These are phyloP conservation scores for Xylaria sp. DNA, from an alignment of 2,329 filamentous ascomycete genomes.

Conservation along the genomic window DNA sequence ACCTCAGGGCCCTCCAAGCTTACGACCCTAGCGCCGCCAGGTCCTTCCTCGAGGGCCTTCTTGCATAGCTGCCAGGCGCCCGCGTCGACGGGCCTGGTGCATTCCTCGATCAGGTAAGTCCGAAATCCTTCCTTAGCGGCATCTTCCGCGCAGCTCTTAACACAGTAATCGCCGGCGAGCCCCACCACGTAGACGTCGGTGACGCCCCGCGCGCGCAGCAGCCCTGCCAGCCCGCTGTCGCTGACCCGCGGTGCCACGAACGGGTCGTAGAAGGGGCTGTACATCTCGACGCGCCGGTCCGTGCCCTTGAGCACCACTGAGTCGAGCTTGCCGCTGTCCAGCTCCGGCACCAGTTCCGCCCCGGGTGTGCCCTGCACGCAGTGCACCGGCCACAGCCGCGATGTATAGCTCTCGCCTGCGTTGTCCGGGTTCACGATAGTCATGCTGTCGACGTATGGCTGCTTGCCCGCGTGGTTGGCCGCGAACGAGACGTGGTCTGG, in stretches of 20 bases:
- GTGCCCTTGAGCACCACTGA: slow-evolving; percentile 73
- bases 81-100: slow-evolving; percentile 73
- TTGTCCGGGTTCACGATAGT: slow-evolving; percentile 72
- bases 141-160: slow-evolving; percentile 81
- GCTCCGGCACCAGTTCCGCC: slow-evolving; percentile 73
- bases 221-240: slow-evolving; percentile 66
- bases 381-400: slow-evolving; percentile 86
- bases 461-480: slow-evolving; percentile 71
- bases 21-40: slow-evolving; percentile 70
- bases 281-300: slow-evolving; percentile 82
- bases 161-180: slow-evolving; percentile 88
- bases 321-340: slow-evolving; percentile 67
- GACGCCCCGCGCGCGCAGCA: slow-evolving; percentile 62
- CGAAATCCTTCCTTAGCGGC: slow-evolving; percentile 75
- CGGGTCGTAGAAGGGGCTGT: slow-evolving; percentile 86
- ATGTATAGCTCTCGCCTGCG: slow-evolving; percentile 65
- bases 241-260: slow-evolving; percentile 66
- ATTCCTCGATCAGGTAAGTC: slow-evolving; percentile 80
- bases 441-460: slow-evolving; percentile 69
- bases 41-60: slow-evolving; percentile 55
- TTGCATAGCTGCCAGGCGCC: slow-evolving; percentile 61
- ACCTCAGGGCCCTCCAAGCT: slow-evolving; percentile 62
- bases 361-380: slow-evolving; percentile 80
- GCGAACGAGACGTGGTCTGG: slow-evolving; percentile 86
- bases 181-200: slow-evolving; percentile 87